A percentile compares a stretch with the other conserved stretches of the same genome.
Conservation (phyloP, 2,329 filamentous ascomycete genomes). For the Leptographium flavum region DNA sequence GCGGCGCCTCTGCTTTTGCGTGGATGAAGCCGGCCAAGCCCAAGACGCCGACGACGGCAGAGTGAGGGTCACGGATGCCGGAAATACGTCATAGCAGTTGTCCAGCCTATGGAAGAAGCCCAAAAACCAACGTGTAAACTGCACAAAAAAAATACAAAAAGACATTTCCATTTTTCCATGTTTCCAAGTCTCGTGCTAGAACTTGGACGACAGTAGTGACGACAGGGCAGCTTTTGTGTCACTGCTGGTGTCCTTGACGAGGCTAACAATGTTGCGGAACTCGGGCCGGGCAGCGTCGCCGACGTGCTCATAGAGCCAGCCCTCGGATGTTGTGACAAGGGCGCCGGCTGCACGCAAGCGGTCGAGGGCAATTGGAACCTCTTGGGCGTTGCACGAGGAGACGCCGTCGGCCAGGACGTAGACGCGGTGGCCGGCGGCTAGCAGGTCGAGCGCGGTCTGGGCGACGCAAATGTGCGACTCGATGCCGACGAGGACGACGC, state of each 20-base stretch:
- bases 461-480: conserved; percentile 91
- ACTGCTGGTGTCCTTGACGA: conserved; percentile 65
- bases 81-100: neutral
- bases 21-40: conserved; percentile 60
- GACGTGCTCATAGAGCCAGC: conserved; percentile 77
- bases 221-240: conserved; percentile 57
- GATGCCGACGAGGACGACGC: conserved; percentile 72
- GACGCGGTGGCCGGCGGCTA: conserved; percentile 61
- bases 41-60: conserved; percentile 23
- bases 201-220: conserved; percentile 38
- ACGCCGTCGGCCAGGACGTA: conserved; percentile 85
- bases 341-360: conserved; percentile 64
- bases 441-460: conserved; percentile 75
- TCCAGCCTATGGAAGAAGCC: no score
- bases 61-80: conserved; percentile 11
- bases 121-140: no score
- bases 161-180: no score
- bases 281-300: conserved; percentile 61
- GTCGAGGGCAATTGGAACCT: conserved; percentile 66
- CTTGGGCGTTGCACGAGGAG: conserved; percentile 70
- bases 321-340: conserved; percentile 74
- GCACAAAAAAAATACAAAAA: conserved; percentile 1
- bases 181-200: neutral
- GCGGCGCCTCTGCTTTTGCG: conserved; percentile 83
- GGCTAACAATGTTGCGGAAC: conserved; percentile 57